phyloP scores from a whole-genome alignment of 2,329 filamentous ascomycete species.

The Parafenestella ontariensis region DNA sequence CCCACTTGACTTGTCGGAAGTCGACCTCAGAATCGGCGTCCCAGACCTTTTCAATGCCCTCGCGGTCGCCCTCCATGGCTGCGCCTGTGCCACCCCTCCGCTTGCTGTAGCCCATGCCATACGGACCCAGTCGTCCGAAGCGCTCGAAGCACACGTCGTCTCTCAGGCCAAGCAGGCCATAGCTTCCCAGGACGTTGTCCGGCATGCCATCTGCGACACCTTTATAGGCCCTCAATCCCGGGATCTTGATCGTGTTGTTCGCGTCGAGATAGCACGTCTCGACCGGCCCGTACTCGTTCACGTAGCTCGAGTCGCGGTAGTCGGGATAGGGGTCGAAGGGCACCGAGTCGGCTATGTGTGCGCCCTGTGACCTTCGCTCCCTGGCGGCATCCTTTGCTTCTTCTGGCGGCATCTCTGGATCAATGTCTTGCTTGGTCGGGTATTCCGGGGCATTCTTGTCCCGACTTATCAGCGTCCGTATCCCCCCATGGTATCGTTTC shows the following conservation, averaged over 20 bases:
- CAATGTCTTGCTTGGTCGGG: constrained; percentile 66
- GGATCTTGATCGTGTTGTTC: constrained; percentile 69
- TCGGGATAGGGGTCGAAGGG: constrained; percentile 73
- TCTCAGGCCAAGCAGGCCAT: constrained; percentile 77
- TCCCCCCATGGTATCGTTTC: constrained; percentile 87
- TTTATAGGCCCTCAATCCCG: constrained; percentile 73
- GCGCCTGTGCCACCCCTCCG: constrained; percentile 81
- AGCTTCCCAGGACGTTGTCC: constrained; percentile 83
- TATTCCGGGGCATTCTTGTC: constrained; percentile 80
- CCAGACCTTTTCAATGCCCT: constrained; percentile 84
- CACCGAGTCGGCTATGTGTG: constrained; percentile 39
- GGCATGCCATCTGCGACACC: constrained; percentile 87
- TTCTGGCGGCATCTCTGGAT: constrained; percentile 43
- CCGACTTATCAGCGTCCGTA: constrained; percentile 72
- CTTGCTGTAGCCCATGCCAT: constrained; percentile 85
- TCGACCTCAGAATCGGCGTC: constrained; percentile 73
- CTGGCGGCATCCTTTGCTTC: constrained; percentile 36
- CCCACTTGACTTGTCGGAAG: constrained; percentile 80
- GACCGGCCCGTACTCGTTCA: constrained; percentile 64
- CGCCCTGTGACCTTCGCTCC: constrained; percentile 39
- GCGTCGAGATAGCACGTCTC: constrained; percentile 81
- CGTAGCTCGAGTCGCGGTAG: constrained; percentile 65
- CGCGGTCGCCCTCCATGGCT: constrained; percentile 83
- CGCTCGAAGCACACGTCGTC: constrained; percentile 93
- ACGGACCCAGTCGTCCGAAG: constrained; percentile 85